phyloP scores from a whole-genome alignment of 257 asterid genomes.

The Fraxinus americana region DNA sequence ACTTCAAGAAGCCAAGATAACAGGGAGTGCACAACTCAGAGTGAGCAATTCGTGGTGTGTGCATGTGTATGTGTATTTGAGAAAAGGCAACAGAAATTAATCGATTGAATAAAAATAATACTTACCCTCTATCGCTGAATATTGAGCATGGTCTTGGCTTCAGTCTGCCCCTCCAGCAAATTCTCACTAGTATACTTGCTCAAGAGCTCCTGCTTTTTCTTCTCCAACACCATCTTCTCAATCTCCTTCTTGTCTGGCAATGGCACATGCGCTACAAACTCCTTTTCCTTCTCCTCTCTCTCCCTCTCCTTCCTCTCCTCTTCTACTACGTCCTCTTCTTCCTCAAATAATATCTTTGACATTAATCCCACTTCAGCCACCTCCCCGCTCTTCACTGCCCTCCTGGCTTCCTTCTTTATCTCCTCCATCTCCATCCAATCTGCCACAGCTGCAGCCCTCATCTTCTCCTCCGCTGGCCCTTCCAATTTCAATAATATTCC shows the following conservation, averaged over 20 bases:
- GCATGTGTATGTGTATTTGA: neutral
- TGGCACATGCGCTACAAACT: conserved; percentile 88
- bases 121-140: conserved; percentile 58
- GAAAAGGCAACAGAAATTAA: neutral
- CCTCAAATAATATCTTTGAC: conserved; percentile 77
- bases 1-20: neutral
- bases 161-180: conserved; percentile 69
- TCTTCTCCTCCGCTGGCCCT: conserved; percentile 72
- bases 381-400: conserved; percentile 90
- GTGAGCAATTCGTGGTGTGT: neutral
- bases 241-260: conserved; percentile 91
- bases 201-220: conserved; percentile 85
- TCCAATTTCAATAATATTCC: conserved; percentile 79
- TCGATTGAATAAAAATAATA: neutral
- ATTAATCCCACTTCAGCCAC: conserved; percentile 77
- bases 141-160: conserved; percentile 85
- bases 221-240: conserved; percentile 82
- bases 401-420: conserved; percentile 86
- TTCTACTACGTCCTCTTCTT: conserved; percentile 90
- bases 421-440: conserved; percentile 85
- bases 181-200: conserved; percentile 75
- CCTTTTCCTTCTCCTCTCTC: conserved; percentile 66
- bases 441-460: conserved; percentile 67
- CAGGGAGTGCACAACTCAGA: neutral
- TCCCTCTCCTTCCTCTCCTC: conserved; percentile 83